phyloP scores from a whole-genome alignment of 495 filamentous ascomycete species.

The Hyaloscypha bicolor region DNA sequence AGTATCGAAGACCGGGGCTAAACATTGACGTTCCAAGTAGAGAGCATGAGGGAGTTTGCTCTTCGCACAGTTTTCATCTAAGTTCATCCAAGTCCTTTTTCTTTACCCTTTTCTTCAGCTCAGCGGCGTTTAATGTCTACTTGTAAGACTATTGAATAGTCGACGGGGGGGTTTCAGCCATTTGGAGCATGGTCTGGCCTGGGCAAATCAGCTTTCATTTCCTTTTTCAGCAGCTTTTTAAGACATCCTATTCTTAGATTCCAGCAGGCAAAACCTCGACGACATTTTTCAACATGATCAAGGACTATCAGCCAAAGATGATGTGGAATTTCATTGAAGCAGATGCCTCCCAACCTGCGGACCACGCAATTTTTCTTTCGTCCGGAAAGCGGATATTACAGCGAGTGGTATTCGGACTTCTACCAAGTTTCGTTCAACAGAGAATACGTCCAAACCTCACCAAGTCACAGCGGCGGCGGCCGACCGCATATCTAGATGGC shows the following conservation, averaged over 20 bases:
- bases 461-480: conserved; percentile 34
- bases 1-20: too few species aligned
- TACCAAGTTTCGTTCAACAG: conserved; percentile 29
- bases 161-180: background rate
- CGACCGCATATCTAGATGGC: conserved; percentile 58
- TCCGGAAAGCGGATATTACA: conserved; percentile 23
- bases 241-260: background rate
- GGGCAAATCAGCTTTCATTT: background rate
- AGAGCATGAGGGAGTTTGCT: background rate
- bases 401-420: conserved; percentile 21
- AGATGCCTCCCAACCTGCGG: conserved; percentile 6
- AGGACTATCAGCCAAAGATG: conserved; percentile 13
- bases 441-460: conserved; percentile 19
- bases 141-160: background rate
- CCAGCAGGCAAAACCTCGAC: background rate
- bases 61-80: background rate
- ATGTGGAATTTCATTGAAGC: conserved; percentile 22
- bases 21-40: background rate
- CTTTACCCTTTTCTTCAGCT: background rate
- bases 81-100: background rate
- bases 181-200: conserved; percentile 1
- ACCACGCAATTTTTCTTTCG: conserved; percentile 19
- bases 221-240: background rate
- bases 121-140: background rate
- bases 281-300: conserved; percentile 12